Base-by-base conservation (phyloP, 129 eudicot genomes). In the Helianthus tuberosus region DNA sequence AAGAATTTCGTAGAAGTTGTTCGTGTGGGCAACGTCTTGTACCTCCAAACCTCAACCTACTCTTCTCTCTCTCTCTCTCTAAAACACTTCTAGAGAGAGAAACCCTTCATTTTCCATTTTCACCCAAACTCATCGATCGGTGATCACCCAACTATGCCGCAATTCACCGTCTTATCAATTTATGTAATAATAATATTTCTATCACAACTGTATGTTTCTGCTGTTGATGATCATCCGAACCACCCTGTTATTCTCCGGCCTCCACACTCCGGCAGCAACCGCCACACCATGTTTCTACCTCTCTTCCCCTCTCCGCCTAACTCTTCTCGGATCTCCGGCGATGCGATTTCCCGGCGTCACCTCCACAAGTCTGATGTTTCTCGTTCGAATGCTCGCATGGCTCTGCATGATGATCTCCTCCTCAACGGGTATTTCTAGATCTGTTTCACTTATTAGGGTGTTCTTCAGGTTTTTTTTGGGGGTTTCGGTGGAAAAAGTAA, bases 371-470 rank as follows among this genome's bases (percentile, higher is more conserved):
- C 83, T 4, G 69, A 61, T 9, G 5, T 79, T 72, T 74, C 15
- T 48, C 82, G 77, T 38, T 70, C 90, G 15, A 94, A 79, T 68
- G 97, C 99, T 53, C 96, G 93, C 23, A 94, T 94, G 99, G 49
- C 84, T 59, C 91, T 94, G 74, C 95, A 90, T 71, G 97, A 94
- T 69, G 96, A 91, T 88, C 99, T 94, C 72, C 89, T 94, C 17
- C 86, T 75, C 64, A 88, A 88, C 78, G 99, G 99, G 98, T 91
- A 75, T 43, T 43, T 43, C 10, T 57, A 43, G 47, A 43, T 43
- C 46, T 61, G 17, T 61, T 72, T 72, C 68, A 64, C 20, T 44
- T 43, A 32, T 44, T 43, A 32, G 36, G 36, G 36, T 32, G 36
- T 32, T 32, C 36, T 27, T 27, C 32, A 27, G 32, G 32, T 2